Conservation (phyloP, 2,329 filamentous ascomycete genomes). For the Penicillium sp. region DNA sequence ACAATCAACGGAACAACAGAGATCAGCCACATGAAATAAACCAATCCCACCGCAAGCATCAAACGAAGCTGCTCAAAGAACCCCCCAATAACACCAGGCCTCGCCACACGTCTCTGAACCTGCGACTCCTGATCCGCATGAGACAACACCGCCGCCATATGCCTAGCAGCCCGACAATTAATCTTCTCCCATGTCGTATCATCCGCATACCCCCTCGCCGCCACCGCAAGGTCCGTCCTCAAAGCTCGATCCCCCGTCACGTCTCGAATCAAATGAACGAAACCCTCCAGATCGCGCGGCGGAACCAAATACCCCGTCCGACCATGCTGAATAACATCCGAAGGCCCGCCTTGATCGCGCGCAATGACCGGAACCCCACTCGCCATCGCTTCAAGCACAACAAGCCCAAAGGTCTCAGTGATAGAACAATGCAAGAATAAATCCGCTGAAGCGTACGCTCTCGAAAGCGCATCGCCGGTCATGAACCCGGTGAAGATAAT, state of each 20-base stretch:
- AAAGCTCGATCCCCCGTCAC: slow-evolving; percentile 51
- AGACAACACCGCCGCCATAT: slow-evolving; percentile 54
- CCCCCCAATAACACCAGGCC: slow-evolving; percentile 15
- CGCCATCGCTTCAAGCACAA: slow-evolving; percentile 71
- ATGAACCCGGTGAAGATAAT: slow-evolving; percentile 69
- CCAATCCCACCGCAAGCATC: slow-evolving; percentile 31
- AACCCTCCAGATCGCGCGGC: slow-evolving; percentile 60
- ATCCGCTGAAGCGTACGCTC: slow-evolving; percentile 67
- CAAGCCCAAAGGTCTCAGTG: slow-evolving; percentile 71
- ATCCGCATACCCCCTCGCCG: slow-evolving; percentile 59
- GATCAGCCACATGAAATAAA: slow-evolving; percentile 41
- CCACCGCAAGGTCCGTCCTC: slow-evolving; percentile 48
- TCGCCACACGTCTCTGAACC: slow-evolving; percentile 7
- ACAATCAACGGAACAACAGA: slow-evolving; percentile 39
- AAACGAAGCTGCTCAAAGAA: slow-evolving; percentile 30
- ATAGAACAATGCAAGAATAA: slow-evolving; percentile 72
- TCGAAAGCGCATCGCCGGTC: slow-evolving; percentile 61
- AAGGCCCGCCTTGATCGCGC: slow-evolving; percentile 68
- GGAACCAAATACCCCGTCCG: slow-evolving; percentile 63
- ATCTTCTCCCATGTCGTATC: slow-evolving; percentile 71
- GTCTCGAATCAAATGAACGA: slow-evolving; percentile 56
- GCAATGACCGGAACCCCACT: slow-evolving; percentile 70
- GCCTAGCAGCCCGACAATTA: slow-evolving; percentile 68
- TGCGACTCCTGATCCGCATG: slow-evolving; percentile 19
- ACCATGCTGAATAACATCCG: slow-evolving; percentile 64